Evolutionary conservation across 306 rosid species (phyloP), one percentile per base, ranked within the genome.

Genomic region (Trichosanthes cucumerina): DNA sequence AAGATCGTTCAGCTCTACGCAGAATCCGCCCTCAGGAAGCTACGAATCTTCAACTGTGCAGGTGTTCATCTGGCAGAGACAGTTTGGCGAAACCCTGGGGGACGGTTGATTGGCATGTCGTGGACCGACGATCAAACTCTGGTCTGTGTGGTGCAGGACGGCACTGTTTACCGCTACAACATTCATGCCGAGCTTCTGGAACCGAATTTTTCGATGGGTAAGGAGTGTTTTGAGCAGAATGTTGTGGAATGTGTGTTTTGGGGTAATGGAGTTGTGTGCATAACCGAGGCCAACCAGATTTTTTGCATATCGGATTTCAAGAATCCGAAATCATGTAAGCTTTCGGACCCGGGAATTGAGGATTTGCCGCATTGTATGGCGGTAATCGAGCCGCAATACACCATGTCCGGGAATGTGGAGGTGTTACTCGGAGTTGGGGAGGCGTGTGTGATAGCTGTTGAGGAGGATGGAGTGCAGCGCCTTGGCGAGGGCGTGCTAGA

Each of bases 1-100:
- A 94, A 94, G 91, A 94, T 94, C 88, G 98, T 94, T 80, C 98
- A 94, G 87, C 98, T 94, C 76, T 92, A 89, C 81, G 91, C 93
- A 3, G 98, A 94, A 62, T 92, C 98, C 34, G 96, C 98, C 38
- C 97, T 90, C 72, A 93, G 98, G 41, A 94, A 94, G 84, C 96
- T 94, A 66, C 97, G 98, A 56, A 82, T 94, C 79, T 94, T 92
- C 88, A 86, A 89, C 71, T 91, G 89, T 58, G 86, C 96, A 26
- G 98, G 98, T 11, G 79, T 83, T 16, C 88, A 34, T 52, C 84
- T 90, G 34, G 87, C 97, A 28, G 98, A 94, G 65, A 81, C 92
- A 16, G 87, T 94, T 47, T 94, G 98, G 98, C 88, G 90, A 65
- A 83, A 94, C 77, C 84, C 97, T 12, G 98, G 98, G 8, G 96